Evolutionary conservation across 352 stramenopile species (phyloP).

Genomic region (Globisporangium uncinulatum): DNA sequence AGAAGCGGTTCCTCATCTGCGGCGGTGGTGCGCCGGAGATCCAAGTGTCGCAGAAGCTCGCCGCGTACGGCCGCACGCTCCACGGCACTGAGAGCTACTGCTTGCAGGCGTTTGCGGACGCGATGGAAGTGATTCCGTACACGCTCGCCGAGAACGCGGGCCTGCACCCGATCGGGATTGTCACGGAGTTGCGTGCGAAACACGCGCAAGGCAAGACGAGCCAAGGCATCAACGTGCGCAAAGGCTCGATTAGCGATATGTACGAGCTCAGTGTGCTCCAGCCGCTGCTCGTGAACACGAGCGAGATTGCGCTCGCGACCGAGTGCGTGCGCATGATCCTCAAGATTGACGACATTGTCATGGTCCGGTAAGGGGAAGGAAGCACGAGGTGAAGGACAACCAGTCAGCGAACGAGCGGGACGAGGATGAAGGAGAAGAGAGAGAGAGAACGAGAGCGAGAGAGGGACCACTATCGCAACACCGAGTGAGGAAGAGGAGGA

Average conservation of each 20-base stretch:
- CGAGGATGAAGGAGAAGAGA: too few species aligned
- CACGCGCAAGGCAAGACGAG: conserved; percentile 91
- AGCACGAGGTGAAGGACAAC: too few species aligned
- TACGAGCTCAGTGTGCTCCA: conserved; percentile 98
- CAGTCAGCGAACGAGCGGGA: background rate
- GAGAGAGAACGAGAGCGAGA: background rate
- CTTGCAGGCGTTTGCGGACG: conserved; percentile 95
- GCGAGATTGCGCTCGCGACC: conserved; percentile 95
- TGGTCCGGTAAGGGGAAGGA: conserved; percentile 81
- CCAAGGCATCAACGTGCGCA: conserved; percentile 96
- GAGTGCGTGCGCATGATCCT: conserved; percentile 99
- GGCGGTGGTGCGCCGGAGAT: conserved; percentile 97
- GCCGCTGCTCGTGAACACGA: conserved; percentile 97
- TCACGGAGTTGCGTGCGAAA: conserved; percentile 94
- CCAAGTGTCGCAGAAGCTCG: conserved; percentile 93
- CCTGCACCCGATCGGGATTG: conserved; percentile 97
- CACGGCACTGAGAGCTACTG: conserved; percentile 96
- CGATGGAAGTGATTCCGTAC: conserved; percentile 98
- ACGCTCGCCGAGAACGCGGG: conserved; percentile 99
- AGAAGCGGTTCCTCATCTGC: conserved; percentile 98
- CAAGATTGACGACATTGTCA: conserved; percentile 99
- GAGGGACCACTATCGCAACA: too few species aligned
- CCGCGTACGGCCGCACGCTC: conserved; percentile 90
- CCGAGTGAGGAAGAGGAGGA: too few species aligned
- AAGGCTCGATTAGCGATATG: conserved; percentile 97